Evolutionary conservation across 306 rosid species (phyloP).

Genomic region (Begonia loranthoides): DNA sequence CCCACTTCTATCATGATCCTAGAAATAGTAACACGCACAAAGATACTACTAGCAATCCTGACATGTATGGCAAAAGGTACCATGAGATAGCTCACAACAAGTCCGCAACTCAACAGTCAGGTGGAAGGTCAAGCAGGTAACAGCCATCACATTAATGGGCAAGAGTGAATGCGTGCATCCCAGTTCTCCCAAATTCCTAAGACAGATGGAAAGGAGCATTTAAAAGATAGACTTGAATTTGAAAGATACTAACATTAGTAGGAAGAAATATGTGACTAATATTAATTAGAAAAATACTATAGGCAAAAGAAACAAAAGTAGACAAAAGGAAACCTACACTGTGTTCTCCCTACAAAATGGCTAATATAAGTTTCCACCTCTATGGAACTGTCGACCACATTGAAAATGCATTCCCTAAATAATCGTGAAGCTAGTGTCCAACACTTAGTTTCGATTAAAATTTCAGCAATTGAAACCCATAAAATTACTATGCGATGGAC

Average conservation of each 20-base stretch:
- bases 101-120: constrained; percentile 38
- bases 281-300: no score
- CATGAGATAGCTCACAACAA: constrained; percentile 81
- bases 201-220: background rate
- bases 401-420: no score
- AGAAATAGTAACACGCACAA: constrained; percentile 87
- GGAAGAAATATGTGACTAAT: background rate
- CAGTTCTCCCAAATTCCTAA: constrained; percentile 73
- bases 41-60: constrained; percentile 96
- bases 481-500: no score
- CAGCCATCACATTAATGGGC: constrained; percentile 34
- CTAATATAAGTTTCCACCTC: no score
- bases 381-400: no score
- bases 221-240: background rate
- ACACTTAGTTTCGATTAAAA: no score
- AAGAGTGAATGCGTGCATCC: constrained; percentile 68
- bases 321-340: no score
- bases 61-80: constrained; percentile 97
- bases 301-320: no score
- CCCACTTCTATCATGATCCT: constrained; percentile 26
- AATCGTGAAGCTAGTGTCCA: no score
- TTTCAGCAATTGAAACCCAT: no score
- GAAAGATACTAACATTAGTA: background rate
- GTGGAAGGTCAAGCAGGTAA: constrained; percentile 48
- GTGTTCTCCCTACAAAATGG: no score